Evolutionary conservation across 345 rosid species (phyloP).

Genomic region (Nasturtium officinale): DNA sequence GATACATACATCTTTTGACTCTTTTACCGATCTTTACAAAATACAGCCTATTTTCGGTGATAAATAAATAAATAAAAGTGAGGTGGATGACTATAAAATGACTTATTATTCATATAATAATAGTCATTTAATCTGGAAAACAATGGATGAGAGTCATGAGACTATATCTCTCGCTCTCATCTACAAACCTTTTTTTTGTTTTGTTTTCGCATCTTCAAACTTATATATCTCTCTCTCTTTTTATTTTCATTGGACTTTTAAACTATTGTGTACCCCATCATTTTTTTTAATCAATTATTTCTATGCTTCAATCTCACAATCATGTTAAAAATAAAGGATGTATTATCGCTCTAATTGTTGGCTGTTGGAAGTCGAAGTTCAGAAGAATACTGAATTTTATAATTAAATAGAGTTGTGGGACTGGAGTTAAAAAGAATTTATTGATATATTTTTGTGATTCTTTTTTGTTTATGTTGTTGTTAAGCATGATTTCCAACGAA

Average conservation of each 20-base stretch:
- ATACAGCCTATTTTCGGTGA: too few relatives aligned
- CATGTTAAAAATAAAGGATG: too few relatives aligned
- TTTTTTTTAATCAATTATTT: neutral
- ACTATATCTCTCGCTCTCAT: neutral
- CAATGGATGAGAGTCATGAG: neutral
- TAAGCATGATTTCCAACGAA: neutral
- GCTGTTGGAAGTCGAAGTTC: too few relatives aligned
- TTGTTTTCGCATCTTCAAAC: neutral
- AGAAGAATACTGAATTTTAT: too few relatives aligned
- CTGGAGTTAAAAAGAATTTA: neutral
- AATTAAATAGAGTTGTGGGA: neutral
- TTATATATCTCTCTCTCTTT: too few relatives aligned
- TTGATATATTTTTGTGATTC: neutral
- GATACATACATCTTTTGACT: slow-evolving; percentile 11
- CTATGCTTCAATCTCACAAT: too few relatives aligned
- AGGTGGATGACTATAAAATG: neutral
- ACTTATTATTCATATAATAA: neutral
- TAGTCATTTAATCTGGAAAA: neutral
- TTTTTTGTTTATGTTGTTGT: neutral
- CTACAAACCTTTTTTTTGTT: too few relatives aligned
- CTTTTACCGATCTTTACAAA: neutral
- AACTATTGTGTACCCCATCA: neutral
- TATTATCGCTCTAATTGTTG: too few relatives aligned
- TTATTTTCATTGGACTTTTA: neutral
- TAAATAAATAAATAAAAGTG: too few relatives aligned